Conservation (phyloP, 306 rosid species). For the Pyrus communis region DNA sequence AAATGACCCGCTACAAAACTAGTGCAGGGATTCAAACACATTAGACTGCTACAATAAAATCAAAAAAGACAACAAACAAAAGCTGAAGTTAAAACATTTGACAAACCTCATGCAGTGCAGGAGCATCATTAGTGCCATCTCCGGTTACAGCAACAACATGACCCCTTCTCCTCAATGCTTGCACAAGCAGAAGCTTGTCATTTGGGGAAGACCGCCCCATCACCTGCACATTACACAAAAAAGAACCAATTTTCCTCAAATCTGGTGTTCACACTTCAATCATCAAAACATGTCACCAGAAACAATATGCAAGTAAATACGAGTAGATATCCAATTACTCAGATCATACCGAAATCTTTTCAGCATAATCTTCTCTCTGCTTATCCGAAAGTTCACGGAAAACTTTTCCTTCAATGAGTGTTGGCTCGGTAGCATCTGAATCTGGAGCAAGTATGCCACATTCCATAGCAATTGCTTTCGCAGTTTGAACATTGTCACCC, state of each 20-base stretch:
- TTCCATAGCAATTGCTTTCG: conserved; percentile 84
- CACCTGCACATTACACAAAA: conserved; percentile 39
- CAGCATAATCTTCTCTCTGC: conserved; percentile 50
- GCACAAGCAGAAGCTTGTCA: conserved; percentile 91
- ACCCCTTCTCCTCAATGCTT: conserved; percentile 70
- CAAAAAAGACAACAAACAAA: neutral
- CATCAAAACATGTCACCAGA: neutral
- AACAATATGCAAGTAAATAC: neutral
- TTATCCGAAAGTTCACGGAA: conserved; percentile 58
- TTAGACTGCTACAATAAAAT: neutral
- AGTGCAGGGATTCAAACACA: neutral
- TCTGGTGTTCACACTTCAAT: neutral
- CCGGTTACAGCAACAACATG: conserved; percentile 92
- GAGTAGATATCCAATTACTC: neutral
- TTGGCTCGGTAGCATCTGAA: conserved; percentile 48
- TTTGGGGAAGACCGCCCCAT: conserved; percentile 93
- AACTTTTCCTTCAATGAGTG: conserved; percentile 68
- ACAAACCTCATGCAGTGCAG: conserved; percentile 82
- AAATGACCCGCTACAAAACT: neutral
- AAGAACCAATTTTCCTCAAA: neutral
- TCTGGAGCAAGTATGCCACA: conserved; percentile 73
- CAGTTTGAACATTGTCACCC: conserved; percentile 89
- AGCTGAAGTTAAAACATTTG: neutral
- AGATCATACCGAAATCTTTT: conserved; percentile 51
- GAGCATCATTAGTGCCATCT: conserved; percentile 94